Evolutionary conservation across 768 basidiomycete genomes (phyloP), one percentile per base, ranked within the genome.

Genomic region (Naganishia vaughanmartiniae): DNA sequence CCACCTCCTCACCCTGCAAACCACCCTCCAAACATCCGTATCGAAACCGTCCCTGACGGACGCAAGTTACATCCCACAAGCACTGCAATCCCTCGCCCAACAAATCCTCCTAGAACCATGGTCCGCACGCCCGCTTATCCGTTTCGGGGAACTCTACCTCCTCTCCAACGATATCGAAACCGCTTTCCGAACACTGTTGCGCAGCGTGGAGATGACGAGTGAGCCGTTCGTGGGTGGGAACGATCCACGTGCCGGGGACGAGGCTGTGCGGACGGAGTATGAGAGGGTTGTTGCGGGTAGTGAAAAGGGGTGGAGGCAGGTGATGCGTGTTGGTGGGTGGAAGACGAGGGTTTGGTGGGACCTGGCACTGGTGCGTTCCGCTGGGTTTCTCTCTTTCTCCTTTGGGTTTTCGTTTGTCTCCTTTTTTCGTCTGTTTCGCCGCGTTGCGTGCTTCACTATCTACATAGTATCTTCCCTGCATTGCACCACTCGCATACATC

Each of bases 311-410:
- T 56, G 39, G 53, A 55, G 24, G 11, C 24, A 55, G 6, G 63
- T 65, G 14, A 24, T 70, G 26, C n/a, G 24, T 14, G n/a, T 36
- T 15, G 58, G 69, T 24, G 48, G 69, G 36, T 58, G 65, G 33
- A 74, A 71, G 26, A 76, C 77, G 14, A 70, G 78, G 45, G 65
- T 75, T 19, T 81, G 80, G 80, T 81, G 80, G 80, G 74, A 74
- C 39, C 46, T 78, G 17, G 76, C 76, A 34, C 19, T 74, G 51
- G 76, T 77, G 42, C 54, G 76, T 76, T 28, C 4, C 17, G 14
- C n/a, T 33, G 17, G 4, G 54, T 26, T n/a, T 26, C 33, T n/a
- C 31, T 26, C 33, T n/a, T 42, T 34, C 19, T n/a, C 12, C 34
- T 33, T 54, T n/a, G 2, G 55, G 9, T 6, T 46, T 46, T 6